Conservation (phyloP, 2,329 filamentous ascomycete genomes). For the Dactylonectria estremocensis region DNA sequence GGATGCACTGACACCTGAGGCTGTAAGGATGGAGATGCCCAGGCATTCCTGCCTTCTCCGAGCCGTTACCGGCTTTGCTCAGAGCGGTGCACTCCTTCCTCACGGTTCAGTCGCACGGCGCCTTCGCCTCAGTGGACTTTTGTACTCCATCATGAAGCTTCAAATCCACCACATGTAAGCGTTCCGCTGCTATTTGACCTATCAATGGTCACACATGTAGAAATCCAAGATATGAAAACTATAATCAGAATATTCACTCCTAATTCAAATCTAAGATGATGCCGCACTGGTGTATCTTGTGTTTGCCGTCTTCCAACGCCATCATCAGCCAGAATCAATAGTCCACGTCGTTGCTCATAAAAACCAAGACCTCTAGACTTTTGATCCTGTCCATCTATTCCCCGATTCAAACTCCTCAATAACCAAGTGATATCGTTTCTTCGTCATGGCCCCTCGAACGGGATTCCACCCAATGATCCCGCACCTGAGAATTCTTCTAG, state of each 20-base stretch:
- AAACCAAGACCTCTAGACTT: neutral
- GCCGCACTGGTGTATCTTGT: slow-evolving; percentile 1
- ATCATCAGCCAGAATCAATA: neutral
- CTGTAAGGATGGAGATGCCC: neutral
- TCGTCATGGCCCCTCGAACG: slow-evolving; percentile 9
- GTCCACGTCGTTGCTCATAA: slow-evolving; percentile 19
- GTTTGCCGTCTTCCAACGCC: slow-evolving; percentile 14
- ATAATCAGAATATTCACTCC: neutral
- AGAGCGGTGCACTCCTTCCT: neutral
- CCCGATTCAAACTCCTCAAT: slow-evolving; percentile 3
- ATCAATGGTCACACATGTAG: neutral
- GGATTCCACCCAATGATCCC: slow-evolving; percentile 30
- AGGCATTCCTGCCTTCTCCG: neutral
- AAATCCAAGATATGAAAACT: neutral
- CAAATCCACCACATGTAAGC: neutral
- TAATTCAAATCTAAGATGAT: slow-evolving; percentile 14
- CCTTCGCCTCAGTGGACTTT: neutral
- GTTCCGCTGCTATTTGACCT: neutral
- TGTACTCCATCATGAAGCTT: neutral
- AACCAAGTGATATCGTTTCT: neutral
- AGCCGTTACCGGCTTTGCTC: neutral
- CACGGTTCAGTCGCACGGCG: neutral
- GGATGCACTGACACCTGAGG: neutral
- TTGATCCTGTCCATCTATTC: neutral
- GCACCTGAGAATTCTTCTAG: slow-evolving; percentile 45